phyloP scores from a whole-genome alignment of 768 basidiomycete genomes.

The Leucosporidium yakuticum region DNA sequence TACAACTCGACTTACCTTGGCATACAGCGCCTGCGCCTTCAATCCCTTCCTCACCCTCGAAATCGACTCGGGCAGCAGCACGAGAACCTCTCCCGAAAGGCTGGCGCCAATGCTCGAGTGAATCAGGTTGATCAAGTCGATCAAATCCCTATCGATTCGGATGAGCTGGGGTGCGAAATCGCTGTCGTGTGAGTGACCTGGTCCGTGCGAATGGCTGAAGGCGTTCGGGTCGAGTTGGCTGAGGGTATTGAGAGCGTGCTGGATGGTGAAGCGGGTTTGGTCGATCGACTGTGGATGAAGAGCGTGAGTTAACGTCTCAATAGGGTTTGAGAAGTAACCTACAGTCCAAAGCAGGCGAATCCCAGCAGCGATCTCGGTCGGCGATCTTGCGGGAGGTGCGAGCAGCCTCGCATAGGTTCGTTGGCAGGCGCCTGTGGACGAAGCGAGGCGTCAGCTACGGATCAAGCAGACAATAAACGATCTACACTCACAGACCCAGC shows the following conservation, averaged over 20 bases:
- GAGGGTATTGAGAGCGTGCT: background rate
- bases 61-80: background rate
- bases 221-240: background rate
- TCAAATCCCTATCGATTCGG: conserved; percentile 11
- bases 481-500: too few relatives aligned
- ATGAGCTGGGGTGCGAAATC: conserved; percentile 16
- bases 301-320: background rate
- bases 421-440: too few relatives aligned
- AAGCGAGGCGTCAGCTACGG: too few relatives aligned
- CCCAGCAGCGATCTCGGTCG: background rate
- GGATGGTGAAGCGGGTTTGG: conserved; percentile 4
- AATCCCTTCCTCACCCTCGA: conserved; percentile 4
- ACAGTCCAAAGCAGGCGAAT: conserved; percentile 3
- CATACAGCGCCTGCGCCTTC: background rate
- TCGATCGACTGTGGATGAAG: conserved; percentile 5
- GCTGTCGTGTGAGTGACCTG: background rate
- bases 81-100: background rate
- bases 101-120: background rate
- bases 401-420: background rate
- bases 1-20: background rate
- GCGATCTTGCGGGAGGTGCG: background rate
- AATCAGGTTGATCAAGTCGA: conserved; percentile 5
- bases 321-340: background rate
- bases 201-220: background rate
- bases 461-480: too few relatives aligned